phyloP scores from a whole-genome alignment of 768 basidiomycete genomes.

The Leucogyrophana mollusca region DNA sequence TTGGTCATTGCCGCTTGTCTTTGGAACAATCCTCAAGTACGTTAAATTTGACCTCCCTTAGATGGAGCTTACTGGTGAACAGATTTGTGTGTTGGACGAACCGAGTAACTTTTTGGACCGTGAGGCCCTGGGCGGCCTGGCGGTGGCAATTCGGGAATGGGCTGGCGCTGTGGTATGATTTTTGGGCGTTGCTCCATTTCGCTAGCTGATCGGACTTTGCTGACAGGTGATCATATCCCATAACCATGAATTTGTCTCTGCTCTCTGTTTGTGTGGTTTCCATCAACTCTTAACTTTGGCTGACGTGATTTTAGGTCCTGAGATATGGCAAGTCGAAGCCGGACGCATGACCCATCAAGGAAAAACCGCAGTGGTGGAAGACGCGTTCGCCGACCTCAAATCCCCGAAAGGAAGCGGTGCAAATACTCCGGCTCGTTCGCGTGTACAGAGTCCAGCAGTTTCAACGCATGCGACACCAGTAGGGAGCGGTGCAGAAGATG shows the following conservation, averaged over 20 bases:
- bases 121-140: constrained; percentile 91
- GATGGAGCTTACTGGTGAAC: constrained; percentile 7
- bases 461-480: constrained; percentile 75
- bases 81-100: constrained; percentile 82
- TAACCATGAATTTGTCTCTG: constrained; percentile 84
- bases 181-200: constrained; percentile 13
- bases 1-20: constrained; percentile 91
- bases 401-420: constrained; percentile 67
- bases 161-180: constrained; percentile 77
- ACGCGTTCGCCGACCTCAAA: constrained; percentile 71
- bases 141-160: constrained; percentile 95
- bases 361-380: constrained; percentile 83
- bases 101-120: constrained; percentile 98
- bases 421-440: constrained; percentile 72
- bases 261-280: constrained; percentile 60
- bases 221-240: constrained; percentile 91
- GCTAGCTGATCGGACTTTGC: constrained; percentile 15
- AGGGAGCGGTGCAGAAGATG: constrained; percentile 75
- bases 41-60: constrained; percentile 12
- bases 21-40: constrained; percentile 93
- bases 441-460: constrained; percentile 65
- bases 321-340: constrained; percentile 92
- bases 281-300: constrained; percentile 10
- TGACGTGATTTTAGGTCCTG: constrained; percentile 55
- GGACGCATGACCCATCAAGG: constrained; percentile 87